Evolutionary conservation across 305 asterid species (phyloP).

Genomic region (Solanum hybrid): DNA sequence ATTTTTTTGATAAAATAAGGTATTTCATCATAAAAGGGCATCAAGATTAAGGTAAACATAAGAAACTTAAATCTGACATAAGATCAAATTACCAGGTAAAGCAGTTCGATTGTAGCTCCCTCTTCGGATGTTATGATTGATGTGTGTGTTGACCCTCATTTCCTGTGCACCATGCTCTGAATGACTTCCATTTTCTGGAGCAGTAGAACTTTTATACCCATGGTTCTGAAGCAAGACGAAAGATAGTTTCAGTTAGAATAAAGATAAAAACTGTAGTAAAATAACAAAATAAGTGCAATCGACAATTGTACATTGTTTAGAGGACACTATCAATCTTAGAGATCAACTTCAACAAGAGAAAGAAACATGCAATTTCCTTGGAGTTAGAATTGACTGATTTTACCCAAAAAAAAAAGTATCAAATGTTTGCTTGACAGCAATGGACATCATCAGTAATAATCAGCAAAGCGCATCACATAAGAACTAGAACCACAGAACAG

Average conservation of each 20-base stretch:
- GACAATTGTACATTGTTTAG: neutral
- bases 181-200: constrained; percentile 1
- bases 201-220: constrained; percentile 21
- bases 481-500: neutral
- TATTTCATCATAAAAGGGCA: neutral
- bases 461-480: neutral
- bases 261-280: neutral
- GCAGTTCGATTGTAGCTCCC: constrained; percentile 41
- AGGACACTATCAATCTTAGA: neutral
- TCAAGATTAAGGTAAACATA: neutral
- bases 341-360: neutral
- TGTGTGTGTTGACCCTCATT: constrained; percentile 31
- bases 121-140: constrained; percentile 52
- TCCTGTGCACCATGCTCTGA: neutral
- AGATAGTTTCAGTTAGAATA: neutral
- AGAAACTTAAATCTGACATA: neutral
- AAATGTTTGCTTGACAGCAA: neutral
- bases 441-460: neutral
- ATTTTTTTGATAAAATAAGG: neutral
- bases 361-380: neutral
- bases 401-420: neutral
- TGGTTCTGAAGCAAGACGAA: constrained; percentile 37
- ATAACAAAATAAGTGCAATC: neutral
- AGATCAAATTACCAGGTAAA: constrained; percentile 43
- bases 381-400: neutral